Base-by-base conservation (phyloP, 192 early-diverging fungal species). In the Podila epigama region DNA sequence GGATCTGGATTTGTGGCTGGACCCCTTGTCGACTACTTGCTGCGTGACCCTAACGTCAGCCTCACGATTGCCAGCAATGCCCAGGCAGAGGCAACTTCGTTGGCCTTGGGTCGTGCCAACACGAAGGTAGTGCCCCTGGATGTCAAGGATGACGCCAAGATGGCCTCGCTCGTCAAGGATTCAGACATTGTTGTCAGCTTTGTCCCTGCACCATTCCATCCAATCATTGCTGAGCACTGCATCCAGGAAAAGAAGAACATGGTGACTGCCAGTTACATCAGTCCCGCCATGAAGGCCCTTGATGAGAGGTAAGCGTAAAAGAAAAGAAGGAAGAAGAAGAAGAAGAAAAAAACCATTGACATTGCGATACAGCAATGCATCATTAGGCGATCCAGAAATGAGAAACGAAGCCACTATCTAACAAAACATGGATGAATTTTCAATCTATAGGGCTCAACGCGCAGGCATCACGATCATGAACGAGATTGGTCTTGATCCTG, bases 401-500 rank as follows among this genome's bases (percentile, higher is more conserved):
- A n/a, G n/a, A n/a, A n/a, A n/a, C n/a, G n/a, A n/a, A n/a, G n/a
- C n/a, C n/a, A 54, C 15, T 28, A 15, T 33, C 29, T 70, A 31
- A 2, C 34, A 5, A 16, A 16, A 51, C 11, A 60, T 50, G 22
- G 29, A 70, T 5, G 16, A 7, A 32, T 65, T 28, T 22, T 12
- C 32, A 25, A 25, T 54, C 9, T 36, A 22, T 36, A 86, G 83
- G 6, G 97, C 97, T 7, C 87, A 90, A 66, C 84, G 88, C 35
- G 91, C 94, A 18, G 90, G 88, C 3, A 89, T 99, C 18, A 92
- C 92, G 25, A 90, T 98, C 55, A 87, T 99, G 79, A 98, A 98
- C 81, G 97, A 99, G 83, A 95, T 99, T 60, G 97, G 97, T 11
- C 84, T 99, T 55, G 97, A 99, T 83, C 97, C 97, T 5, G 97